Percentiles rank a stretch among this genome's conserved stretches.
Evolutionary conservation across 2,329 filamentous ascomycete genomes (phyloP).

Genomic region (Emmonsiellopsis sp.): DNA sequence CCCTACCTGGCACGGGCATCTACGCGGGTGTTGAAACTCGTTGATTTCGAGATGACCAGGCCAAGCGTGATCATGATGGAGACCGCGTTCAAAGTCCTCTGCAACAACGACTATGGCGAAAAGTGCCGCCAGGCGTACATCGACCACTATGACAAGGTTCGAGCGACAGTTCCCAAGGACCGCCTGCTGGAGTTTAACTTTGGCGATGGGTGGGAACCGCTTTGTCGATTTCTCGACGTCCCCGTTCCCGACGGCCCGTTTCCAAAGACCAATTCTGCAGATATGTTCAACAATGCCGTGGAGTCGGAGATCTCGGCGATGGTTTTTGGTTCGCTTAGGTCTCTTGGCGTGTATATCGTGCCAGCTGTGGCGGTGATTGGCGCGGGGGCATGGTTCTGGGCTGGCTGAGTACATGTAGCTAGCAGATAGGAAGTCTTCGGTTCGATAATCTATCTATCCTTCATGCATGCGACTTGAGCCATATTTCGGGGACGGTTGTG

Average conservation of each 20-base stretch:
- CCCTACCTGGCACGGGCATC: conserved; percentile 1
- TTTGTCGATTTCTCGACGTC: conserved; percentile 47
- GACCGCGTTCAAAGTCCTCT: conserved; percentile 39
- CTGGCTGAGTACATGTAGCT: not conserved
- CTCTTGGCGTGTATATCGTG: not conserved
- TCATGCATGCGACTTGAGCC: too few species aligned
- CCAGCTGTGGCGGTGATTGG: not conserved
- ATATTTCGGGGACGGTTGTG: too few species aligned
- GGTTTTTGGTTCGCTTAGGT: not conserved
- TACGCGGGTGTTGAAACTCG: not conserved
- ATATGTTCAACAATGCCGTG: conserved; percentile 10
- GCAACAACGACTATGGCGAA: conserved; percentile 5
- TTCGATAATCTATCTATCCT: too few species aligned
- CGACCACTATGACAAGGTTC: conserved; percentile 47
- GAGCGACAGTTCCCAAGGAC: conserved; percentile 38
- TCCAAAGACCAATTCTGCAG: conserved; percentile 28
- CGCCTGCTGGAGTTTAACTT: conserved; percentile 46
- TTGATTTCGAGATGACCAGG: conserved; percentile 46
- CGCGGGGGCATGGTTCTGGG: not conserved
- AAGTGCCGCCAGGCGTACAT: conserved; percentile 52
- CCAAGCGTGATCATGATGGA: conserved; percentile 1
- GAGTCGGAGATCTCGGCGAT: not conserved
- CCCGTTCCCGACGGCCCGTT: conserved; percentile 43
- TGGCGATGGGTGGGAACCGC: conserved; percentile 43
- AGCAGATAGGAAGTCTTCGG: not conserved